Base-by-base conservation (phyloP, 768 basidiomycete genomes). In the Sarcodon sp. region DNA sequence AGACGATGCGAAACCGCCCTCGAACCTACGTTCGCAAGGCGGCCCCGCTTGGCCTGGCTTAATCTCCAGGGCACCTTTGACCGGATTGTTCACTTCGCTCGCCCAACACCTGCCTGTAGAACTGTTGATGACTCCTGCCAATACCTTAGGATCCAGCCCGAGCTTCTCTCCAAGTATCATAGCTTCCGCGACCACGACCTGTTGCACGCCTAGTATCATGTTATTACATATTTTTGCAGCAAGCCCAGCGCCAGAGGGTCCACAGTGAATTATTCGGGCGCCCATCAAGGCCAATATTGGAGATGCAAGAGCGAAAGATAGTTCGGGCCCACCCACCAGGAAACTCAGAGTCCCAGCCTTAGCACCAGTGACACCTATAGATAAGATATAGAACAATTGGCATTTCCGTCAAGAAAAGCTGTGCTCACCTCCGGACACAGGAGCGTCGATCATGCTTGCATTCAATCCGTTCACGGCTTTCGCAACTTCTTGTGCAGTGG, bases 191-290 rank as follows among this genome's bases (percentile, higher is more conserved):
- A 87, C 77, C 12, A 81, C 86, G 47, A 89, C 77, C 63, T 91
- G 88, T 56, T 91, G 60, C 21, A 66, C 62, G 39, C 57, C 54
- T 36, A 65, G 58, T 4, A 69, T 64, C 56, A 79, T 73, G 62
- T 93, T 93, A 64, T 92, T 93, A 66, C 87, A 90, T 35, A 93
- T 89, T 67, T 93, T 93, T 2, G 89, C 88, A 0, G 77, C 88
- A 8, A 93, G 66, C 0, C 90, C 90, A 3, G 84, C 72, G 9
- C 90, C 87, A 4, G 84, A 84, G 7, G 75, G 68, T 1, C 90
- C 90, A 60, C 90, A 93, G 61, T 90, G 74, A 41, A 92, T 83
- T 50, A 87, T 79, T 7, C 82, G 78, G 51, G 72, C 74, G 6
- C 91, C 91, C 91, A 94, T 93, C 47, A 69, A 59, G 13, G 73